Evolutionary conservation across 345 rosid species (phyloP).

Genomic region (Brassica incana): DNA sequence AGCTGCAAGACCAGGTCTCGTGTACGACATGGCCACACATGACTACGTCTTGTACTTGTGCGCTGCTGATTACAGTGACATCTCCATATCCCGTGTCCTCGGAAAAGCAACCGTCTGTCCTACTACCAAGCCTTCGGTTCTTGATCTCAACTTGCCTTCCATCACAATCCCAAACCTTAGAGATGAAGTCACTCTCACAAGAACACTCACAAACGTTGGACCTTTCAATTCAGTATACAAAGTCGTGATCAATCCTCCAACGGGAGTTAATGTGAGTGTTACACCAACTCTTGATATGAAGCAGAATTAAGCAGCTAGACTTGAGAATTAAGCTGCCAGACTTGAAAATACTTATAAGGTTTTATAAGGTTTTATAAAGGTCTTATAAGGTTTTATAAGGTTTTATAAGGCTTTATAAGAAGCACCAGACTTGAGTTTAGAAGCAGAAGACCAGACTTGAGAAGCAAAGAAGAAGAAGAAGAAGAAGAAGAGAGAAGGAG

Average conservation of each 20-base stretch:
- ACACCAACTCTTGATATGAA: slow-evolving; percentile 7
- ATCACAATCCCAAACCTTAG: slow-evolving; percentile 32
- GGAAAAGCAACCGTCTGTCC: slow-evolving; percentile 38
- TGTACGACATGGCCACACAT: slow-evolving; percentile 47
- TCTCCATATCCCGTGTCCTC: slow-evolving; percentile 45
- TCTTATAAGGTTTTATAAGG: too few relatives aligned
- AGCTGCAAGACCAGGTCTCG: slow-evolving; percentile 57
- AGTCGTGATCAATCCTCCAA: slow-evolving; percentile 34
- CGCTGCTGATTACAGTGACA: slow-evolving; percentile 46
- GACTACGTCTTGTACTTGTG: slow-evolving; percentile 54
- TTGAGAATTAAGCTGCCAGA: too few relatives aligned
- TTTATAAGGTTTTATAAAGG: too few relatives aligned
- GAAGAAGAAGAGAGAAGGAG: too few relatives aligned
- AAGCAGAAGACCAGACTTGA: too few relatives aligned
- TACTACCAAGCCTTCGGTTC: slow-evolving; percentile 17
- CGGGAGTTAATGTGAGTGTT: slow-evolving; percentile 25
- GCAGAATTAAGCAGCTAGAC: too few relatives aligned
- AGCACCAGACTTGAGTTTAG: too few relatives aligned
- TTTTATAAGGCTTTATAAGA: too few relatives aligned
- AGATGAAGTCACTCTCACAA: slow-evolving; percentile 23
- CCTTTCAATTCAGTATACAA: slow-evolving; percentile 37
- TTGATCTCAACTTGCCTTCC: slow-evolving; percentile 43
- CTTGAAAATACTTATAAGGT: too few relatives aligned
- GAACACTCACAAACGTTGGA: slow-evolving; percentile 54
- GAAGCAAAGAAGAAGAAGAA: too few relatives aligned